A percentile compares a stretch with the other conserved stretches of the same genome.
phyloP scores from a whole-genome alignment of 352 stramenopile species.

The Aphanomyces invadans region DNA sequence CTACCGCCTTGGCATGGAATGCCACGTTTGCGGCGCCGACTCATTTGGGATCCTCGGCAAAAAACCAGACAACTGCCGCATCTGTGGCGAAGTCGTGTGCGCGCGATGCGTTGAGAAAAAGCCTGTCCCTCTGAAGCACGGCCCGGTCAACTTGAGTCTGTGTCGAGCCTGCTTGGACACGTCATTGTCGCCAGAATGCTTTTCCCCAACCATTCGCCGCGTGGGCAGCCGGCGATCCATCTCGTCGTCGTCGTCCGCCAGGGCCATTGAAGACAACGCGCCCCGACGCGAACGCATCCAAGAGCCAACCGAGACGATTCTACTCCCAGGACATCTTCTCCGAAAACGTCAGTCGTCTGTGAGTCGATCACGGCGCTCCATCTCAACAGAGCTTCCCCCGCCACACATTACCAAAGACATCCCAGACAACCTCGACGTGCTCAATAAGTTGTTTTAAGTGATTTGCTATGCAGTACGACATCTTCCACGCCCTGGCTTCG shows the following conservation, averaged over 20 bases:
- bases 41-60: conserved; percentile 3
- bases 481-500: too few relatives aligned
- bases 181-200: conserved; percentile 2
- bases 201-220: conserved; percentile 16
- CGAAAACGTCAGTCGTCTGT: not conserved
- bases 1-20: conserved; percentile 4
- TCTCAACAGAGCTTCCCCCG: not conserved
- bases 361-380: not conserved
- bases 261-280: not conserved
- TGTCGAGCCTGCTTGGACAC: conserved; percentile 6
- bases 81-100: conserved; percentile 23
- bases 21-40: conserved; percentile 12
- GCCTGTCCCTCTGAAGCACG: conserved; percentile 2
- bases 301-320: not conserved
- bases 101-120: conserved; percentile 17
- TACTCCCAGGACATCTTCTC: not conserved
- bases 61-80: conserved; percentile 23
- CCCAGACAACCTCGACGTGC: conserved; percentile 16
- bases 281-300: not conserved
- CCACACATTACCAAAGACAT: conserved; percentile 7
- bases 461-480: not conserved
- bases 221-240: not conserved
- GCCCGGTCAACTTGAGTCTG: conserved; percentile 4
- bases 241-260: not conserved
- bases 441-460: conserved; percentile 23